Base-by-base conservation (phyloP, 1,284 basidiomycete species). In the Schizopora paradoxa region DNA sequence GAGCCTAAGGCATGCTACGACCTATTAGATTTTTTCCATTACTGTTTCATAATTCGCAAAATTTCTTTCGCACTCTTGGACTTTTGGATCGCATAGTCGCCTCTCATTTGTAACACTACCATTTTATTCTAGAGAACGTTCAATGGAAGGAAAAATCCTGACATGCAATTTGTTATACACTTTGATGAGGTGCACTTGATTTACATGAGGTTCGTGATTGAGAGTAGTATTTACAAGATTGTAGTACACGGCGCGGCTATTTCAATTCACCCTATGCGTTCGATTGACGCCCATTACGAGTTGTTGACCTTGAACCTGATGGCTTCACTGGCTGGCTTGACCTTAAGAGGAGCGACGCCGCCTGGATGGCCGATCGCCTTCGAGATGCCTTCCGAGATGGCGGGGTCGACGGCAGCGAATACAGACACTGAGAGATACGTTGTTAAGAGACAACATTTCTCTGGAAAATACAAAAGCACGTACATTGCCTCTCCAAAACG, bases 371-470 rank as follows among this genome's bases (percentile, higher is more conserved):
- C 80, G 40, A 91, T 74, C 2, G 76, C 85, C 58, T 77, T 76
- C 19, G 88, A 86, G 55, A 95, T 72, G 51, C 85, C 75, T 61
- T 85, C 75, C 4, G 80, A 81, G 31, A 93, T 68, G 22, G 68
- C 71, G 59, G 86, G 80, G 61, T 84, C 76, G 50, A 94, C 80
- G 46, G 79, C 78, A 38, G 86, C 80, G 74, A 83, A 93, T 50
- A 91, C 86, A 32, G 82, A 77, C 33, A 92, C 85, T 90, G 51
- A 13, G 35, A 41, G 28, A 29, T 19, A 25, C 27, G 13, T 38
- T 27, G 45, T 51, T 39, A 47, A 42, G 48, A 16, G 27, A 35
- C 21, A 51, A 6, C 43, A 13, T 34, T 45, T 25, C 6, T 16
- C 16, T 25, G 4, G 6, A 29, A 31, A 1, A 48, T 25, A 38